Evolutionary conservation across 1,284 basidiomycete genomes (phyloP), one percentile per base, ranked within the genome.

Genomic region (Sanghuangporus sanghuang): DNA sequence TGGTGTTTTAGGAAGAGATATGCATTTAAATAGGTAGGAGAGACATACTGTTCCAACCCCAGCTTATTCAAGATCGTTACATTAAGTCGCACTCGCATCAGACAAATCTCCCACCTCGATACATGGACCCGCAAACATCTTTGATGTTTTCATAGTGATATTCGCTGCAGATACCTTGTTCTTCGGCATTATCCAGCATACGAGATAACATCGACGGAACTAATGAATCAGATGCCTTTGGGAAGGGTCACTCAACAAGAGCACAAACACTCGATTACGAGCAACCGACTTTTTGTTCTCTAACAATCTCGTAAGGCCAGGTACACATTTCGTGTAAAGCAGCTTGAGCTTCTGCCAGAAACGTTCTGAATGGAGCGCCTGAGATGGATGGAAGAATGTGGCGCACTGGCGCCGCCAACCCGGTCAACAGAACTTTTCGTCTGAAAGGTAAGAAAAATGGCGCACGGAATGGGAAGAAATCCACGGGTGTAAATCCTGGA

Each of bases 401-500:
- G 6, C 32, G 54, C 7, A 58, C 61, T 62, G 21, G n/a, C 23
- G 16, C 9, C 12, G 3, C 11, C 18, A 56, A 21, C 18, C 3
- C 3, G n/a, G 14, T 50, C 16, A 11, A 18, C 11, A 27, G 32
- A 53, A 53, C 3, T 27, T 27, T 27, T n/a, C 16, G 7, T 23
- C 23, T 36, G 2, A 6, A 11, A 16, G 23, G 44, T 32, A 46
- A 42, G n/a, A 32, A 9, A 57, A 32, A 32, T 32, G 5, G 27
- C 61, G n/a, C 9, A 70, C 69, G 46, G 8, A 66, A 63, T 9
- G 71, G 72, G 35, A 72, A 67, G 12, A 69, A 55, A 57, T 73
- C 71, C 1, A 72, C 71, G 21, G 70, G 23, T 12, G 66, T 70
- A n/a, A 67, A 64, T 18, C 71, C 68, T 60, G 64, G 66, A 42